Base-by-base conservation (phyloP, 257 asterid genomes). In the Asclepias syriaca region DNA sequence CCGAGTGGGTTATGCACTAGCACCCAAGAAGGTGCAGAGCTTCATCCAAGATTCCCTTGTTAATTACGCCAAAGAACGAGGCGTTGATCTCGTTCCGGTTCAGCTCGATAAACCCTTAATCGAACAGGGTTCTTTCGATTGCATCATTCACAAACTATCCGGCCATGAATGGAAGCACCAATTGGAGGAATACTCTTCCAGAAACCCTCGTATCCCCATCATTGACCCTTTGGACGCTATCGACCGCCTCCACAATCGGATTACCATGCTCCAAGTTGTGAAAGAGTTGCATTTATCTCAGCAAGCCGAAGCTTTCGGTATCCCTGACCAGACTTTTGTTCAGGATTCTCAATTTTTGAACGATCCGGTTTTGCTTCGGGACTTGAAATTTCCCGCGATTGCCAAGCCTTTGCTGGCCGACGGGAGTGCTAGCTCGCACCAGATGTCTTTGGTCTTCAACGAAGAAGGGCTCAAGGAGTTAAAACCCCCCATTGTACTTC, bases 261-360 rank as follows among this genome's bases (percentile, higher is more conserved):
- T 69, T 59, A 81, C 96, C 75, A 92, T 92, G 97, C 92, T 92
- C 43, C 70, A 88, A 78, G 87, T 85, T 39, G 85, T 92, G 29
- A 57, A 67, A 57, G 79, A 77, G 53, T 71, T 90, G 56, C 60
- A 78, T 1, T 19, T 80, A 1, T 46, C 77, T 16, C 61, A 10
- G 4, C 22, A 59, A 4, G 11, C 22, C 2, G 69, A 77, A 8
- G 72, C 86, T 5, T 22, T 88, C 37, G 88, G 77, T 71, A 77
- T 80, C 48, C 98, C 98, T 15, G 73, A 72, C 56, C 97, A 92
- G 92, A 80, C 84, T 77, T 72, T 76, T 56, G 86, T 87, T 45
- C 85, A 79, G 74, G 77, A 72, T 77, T 74, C 81, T 24, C 81
- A 80, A 8, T 75, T 72, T n/a, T 49, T 70, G 32, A 16, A 21